Evolutionary conservation across 2,329 filamentous ascomycete species (phyloP).

Genomic region (Colletotrichum sublineola): DNA sequence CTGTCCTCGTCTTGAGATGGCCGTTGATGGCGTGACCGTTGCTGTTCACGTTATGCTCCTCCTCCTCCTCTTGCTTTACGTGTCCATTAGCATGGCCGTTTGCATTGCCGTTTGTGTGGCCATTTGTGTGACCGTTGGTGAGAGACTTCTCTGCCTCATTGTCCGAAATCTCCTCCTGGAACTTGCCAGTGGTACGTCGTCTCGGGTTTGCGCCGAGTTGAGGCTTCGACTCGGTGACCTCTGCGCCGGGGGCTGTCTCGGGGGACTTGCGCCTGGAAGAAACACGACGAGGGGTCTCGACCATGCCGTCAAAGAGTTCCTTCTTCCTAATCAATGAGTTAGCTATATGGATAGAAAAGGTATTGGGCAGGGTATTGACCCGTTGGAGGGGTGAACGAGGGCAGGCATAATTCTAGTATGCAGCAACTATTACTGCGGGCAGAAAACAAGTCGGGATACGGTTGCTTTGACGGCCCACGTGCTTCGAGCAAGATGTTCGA

Average conservation of each 20-base stretch:
- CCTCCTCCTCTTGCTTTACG: conserved; percentile 16
- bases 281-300: conserved; percentile 66
- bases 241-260: conserved; percentile 33
- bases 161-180: conserved; percentile 62
- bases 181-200: conserved; percentile 63
- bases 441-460: not conserved
- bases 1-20: conserved; percentile 6
- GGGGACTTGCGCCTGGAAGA: conserved; percentile 65
- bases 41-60: conserved; percentile 12
- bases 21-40: conserved; percentile 15
- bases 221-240: conserved; percentile 36
- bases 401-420: conserved; percentile 14
- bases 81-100: conserved; percentile 43
- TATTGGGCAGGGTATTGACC: conserved; percentile 13
- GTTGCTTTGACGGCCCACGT: not conserved
- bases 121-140: conserved; percentile 45
- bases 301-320: conserved; percentile 72
- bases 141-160: conserved; percentile 52
- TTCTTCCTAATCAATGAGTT: conserved; percentile 62
- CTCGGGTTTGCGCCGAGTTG: conserved; percentile 54
- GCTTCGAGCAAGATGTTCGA: conserved; percentile 29
- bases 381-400: not conserved
- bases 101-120: conserved; percentile 47
- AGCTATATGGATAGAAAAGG: not conserved
- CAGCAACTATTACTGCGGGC: not conserved